Conservation (phyloP, 73 alveolate species). For the Paramecium bursaria region DNA sequence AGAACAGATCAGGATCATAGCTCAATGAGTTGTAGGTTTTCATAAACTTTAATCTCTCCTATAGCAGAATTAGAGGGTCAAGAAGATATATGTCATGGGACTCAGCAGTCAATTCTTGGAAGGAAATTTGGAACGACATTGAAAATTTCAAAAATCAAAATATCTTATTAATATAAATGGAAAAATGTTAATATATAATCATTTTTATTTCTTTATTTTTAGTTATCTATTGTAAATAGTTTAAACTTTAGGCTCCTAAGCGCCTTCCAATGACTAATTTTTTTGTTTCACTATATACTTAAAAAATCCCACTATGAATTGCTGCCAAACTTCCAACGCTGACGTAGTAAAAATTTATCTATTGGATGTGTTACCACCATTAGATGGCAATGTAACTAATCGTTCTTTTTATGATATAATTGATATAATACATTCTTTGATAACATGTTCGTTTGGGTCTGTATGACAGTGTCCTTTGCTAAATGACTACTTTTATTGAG, state of each 20-base stretch:
- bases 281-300: slow-evolving; percentile 14
- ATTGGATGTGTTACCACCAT: slow-evolving; percentile 31
- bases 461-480: slow-evolving; percentile 52
- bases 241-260: slow-evolving; percentile 36
- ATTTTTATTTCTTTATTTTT: slow-evolving; percentile 49
- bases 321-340: slow-evolving; percentile 37
- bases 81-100: too few relatives aligned
- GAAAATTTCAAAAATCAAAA: too few relatives aligned
- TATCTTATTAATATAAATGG: not conserved
- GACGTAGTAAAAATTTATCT: slow-evolving; percentile 49
- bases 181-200: slow-evolving; percentile 13
- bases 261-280: slow-evolving; percentile 20
- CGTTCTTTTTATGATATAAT: slow-evolving; percentile 26
- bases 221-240: slow-evolving; percentile 18
- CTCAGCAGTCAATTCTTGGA: too few relatives aligned
- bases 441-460: slow-evolving; percentile 37
- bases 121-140: too few relatives aligned
- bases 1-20: not conserved
- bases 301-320: slow-evolving; percentile 33
- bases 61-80: not conserved
- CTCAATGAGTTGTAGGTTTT: not conserved
- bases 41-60: not conserved
- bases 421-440: slow-evolving; percentile 45
- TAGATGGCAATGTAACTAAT: slow-evolving; percentile 27
- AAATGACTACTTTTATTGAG: not conserved